A percentile compares a stretch with the other conserved stretches of the same genome.
These are phyloP conservation scores for Arthrocladium fulminans DNA, from an alignment of 2,329 filamentous ascomycete genomes.

Conservation along the genomic window DNA sequence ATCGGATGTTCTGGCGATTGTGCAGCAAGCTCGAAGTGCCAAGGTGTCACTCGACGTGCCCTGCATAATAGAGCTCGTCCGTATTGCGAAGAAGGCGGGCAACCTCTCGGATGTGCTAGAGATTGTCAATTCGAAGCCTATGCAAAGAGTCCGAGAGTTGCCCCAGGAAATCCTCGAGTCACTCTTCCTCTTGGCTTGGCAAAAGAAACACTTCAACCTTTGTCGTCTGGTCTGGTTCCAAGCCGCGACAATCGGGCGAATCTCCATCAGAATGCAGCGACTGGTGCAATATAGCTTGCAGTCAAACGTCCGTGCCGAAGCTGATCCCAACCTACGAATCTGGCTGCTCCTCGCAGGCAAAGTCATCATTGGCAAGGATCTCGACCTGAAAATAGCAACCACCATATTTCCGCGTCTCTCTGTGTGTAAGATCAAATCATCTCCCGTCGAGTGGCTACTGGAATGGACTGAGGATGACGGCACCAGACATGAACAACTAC, in stretches of 20 bases:
- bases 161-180: constrained; percentile 3
- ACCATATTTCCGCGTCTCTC: constrained; percentile 3
- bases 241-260: neutral
- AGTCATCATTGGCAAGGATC: constrained; percentile 2
- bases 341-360: constrained; percentile 1
- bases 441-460: neutral
- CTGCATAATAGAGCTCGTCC: constrained; percentile 1
- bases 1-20: constrained; percentile 2
- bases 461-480: neutral
- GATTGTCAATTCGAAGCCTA: neutral
- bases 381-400: neutral
- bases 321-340: neutral
- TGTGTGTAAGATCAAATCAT: too few relatives aligned
- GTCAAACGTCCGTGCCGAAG: neutral
- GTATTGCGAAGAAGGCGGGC: neutral
- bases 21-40: neutral
- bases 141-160: neutral
- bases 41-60: neutral
- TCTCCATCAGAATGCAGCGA: constrained; percentile 1
- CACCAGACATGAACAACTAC: constrained; percentile 1
- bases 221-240: constrained; percentile 6
- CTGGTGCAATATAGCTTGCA: neutral
- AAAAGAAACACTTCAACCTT: neutral
- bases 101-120: neutral
- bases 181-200: constrained; percentile 2